Conservation (phyloP, 1,284 basidiomycete species). For the Coniophora puteana region DNA sequence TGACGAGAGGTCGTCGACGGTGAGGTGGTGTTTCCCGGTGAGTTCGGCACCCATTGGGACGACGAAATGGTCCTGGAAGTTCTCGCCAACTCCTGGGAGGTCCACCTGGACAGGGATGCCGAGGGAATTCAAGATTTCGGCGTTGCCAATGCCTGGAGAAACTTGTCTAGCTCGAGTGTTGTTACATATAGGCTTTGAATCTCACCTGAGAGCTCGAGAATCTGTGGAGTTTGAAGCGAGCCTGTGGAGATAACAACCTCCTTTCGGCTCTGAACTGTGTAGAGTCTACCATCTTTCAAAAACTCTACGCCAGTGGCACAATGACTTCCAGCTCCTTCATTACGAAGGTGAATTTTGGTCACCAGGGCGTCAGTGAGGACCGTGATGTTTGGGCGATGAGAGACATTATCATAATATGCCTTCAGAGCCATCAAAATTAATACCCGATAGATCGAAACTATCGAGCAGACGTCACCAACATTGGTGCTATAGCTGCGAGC, state of each 20-base stretch:
- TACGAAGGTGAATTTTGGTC: constrained; percentile 12
- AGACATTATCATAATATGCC: constrained; percentile 18
- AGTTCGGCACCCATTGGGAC: constrained; percentile 15
- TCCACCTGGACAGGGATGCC: constrained; percentile 21
- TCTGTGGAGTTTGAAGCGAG: constrained; percentile 22
- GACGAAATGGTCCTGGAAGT: constrained; percentile 24
- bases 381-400: constrained; percentile 15
- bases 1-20: constrained; percentile 11
- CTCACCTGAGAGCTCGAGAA: constrained; percentile 30
- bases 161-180: too few relatives aligned
- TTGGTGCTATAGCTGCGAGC: constrained; percentile 15
- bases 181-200: constrained; percentile 5
- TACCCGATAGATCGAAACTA: background rate
- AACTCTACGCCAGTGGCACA: constrained; percentile 15
- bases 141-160: constrained; percentile 14
- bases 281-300: constrained; percentile 8
- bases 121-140: constrained; percentile 9
- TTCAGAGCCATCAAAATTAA: background rate
- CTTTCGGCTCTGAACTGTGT: constrained; percentile 7
- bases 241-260: constrained; percentile 27
- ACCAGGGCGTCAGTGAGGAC: constrained; percentile 15
- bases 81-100: constrained; percentile 29
- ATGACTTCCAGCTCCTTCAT: background rate
- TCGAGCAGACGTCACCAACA: constrained; percentile 7
- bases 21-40: constrained; percentile 8